Base-by-base conservation (phyloP, 225 moss, liverwort and hornwort species). In the Polytrichum formosum region DNA sequence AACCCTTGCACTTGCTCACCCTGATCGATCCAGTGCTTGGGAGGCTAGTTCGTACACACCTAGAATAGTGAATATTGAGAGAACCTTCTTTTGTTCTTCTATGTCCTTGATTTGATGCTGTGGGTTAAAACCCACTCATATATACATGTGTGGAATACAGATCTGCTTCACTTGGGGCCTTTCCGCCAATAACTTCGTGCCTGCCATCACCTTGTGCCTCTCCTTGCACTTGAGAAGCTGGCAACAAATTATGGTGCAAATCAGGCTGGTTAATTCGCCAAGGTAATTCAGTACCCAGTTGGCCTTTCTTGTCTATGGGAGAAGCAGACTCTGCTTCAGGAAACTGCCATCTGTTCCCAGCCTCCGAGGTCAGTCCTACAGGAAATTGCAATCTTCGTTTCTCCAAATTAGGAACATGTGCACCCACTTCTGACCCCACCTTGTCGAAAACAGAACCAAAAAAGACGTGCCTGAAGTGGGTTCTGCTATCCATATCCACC, bases 391-490 rank as follows among this genome's bases (percentile, higher is more conserved):
- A 29, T n/a, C 20, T 28, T 54, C 28, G 23, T 29, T 66, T 56
- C 31, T 56, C 74, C 26, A 60, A 46, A 66, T 74, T 70, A 21
- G 61, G 60, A 55, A 26, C 53, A 33, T 63, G 74, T 37, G 67
- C 66, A 46, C 61, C 79, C 61, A 63, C 31, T 55, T 71, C 63
- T 26, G 67, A 46, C 13, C 55, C 56, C 55, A 67, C 79, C 23
- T 62, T 67, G 28, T 79, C 74, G 46, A 79, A 61, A 56, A 74
- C 35, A 67, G 75, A 79, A 61, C 79, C 79, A 28, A 75, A 79
- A 63, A 79, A 74, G 2, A 79, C 75, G 4, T 79, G 74, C 27
- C 71, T 62, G 22, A 79, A 74, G 46, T 71, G 74, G 22, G 67
- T 74, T 72, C 67, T 28, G 46, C 62, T 63, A 18, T 71, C 75